These are phyloP conservation scores for Arabis alpina DNA, from an alignment of 345 rosid genomes.

Conservation along the genomic window DNA sequence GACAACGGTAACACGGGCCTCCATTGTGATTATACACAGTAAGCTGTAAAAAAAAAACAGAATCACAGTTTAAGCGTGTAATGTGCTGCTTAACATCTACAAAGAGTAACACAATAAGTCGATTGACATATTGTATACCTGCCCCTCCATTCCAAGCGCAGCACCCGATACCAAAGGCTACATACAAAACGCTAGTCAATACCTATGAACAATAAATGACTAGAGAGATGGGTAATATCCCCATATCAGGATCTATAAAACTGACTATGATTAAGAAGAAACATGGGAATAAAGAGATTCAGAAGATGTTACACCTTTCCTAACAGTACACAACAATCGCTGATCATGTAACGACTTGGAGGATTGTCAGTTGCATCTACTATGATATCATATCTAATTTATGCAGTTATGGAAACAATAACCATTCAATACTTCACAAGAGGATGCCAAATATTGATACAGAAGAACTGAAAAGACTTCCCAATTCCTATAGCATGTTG, in stretches of 20 bases:
- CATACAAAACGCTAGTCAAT: slow-evolving; percentile 22
- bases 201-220: slow-evolving; percentile 1
- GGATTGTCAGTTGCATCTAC: slow-evolving; percentile 97
- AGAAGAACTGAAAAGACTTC: slow-evolving; percentile 5
- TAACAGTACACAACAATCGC: slow-evolving; percentile 90
- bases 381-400: slow-evolving; percentile 73
- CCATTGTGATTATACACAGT: slow-evolving; percentile 76
- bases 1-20: slow-evolving; percentile 89
- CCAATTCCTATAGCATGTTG: not conserved
- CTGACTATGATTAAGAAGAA: slow-evolving; percentile 16
- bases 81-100: slow-evolving; percentile 6
- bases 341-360: slow-evolving; percentile 97
- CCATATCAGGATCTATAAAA: not conserved
- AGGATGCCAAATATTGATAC: slow-evolving; percentile 1
- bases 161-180: slow-evolving; percentile 99
- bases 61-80: slow-evolving; percentile 1
- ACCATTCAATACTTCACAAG: slow-evolving; percentile 3
- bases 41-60: slow-evolving; percentile 34
- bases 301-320: slow-evolving; percentile 69
- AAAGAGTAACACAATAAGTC: slow-evolving; percentile 13
- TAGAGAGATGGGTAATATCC: too few relatives aligned
- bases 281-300: slow-evolving; percentile 6
- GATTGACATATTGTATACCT: slow-evolving; percentile 51
- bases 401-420: slow-evolving; percentile 48
- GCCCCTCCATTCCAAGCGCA: slow-evolving; percentile 95